A percentile compares a stretch with the other conserved stretches of the same genome.
These are phyloP conservation scores for Emmonsia crescens DNA, from an alignment of 2,329 filamentous ascomycete genomes.

Conservation along the genomic window DNA sequence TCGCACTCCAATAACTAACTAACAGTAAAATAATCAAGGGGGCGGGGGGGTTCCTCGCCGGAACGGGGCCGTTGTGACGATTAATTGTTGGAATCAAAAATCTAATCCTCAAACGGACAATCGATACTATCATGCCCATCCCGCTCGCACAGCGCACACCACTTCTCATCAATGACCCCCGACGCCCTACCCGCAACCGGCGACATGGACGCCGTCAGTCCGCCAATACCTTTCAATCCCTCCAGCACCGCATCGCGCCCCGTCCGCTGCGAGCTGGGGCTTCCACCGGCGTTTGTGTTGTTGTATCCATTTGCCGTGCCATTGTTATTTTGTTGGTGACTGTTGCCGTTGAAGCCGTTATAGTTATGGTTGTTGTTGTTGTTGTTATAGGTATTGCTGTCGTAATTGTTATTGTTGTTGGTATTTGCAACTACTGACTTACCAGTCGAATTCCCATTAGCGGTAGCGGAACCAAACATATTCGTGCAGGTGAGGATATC, in stretches of 20 bases:
- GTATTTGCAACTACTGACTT: slow-evolving; percentile 8
- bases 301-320: slow-evolving; percentile 3
- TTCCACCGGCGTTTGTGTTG: neutral
- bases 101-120: slow-evolving; percentile 73
- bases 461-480: slow-evolving; percentile 53
- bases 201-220: slow-evolving; percentile 35
- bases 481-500: slow-evolving; percentile 91
- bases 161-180: slow-evolving; percentile 74
- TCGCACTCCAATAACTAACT: neutral
- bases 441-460: slow-evolving; percentile 4
- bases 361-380: slow-evolving; percentile 5
- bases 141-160: slow-evolving; percentile 93
- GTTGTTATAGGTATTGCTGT: slow-evolving; percentile 1
- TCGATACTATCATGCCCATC: slow-evolving; percentile 95
- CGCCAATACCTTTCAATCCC: slow-evolving; percentile 32
- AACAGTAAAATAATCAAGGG: neutral
- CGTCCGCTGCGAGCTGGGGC: slow-evolving; percentile 25
- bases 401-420: slow-evolving; percentile 13
- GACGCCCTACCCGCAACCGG: slow-evolving; percentile 69
- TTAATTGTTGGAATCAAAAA: neutral
- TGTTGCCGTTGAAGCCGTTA: neutral
- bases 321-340: neutral
- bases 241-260: slow-evolving; percentile 33
- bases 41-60: too few relatives aligned
- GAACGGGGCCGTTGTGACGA: too few relatives aligned